phyloP scores from a whole-genome alignment of 768 basidiomycete species.

The Hygrophorus pudorinus region DNA sequence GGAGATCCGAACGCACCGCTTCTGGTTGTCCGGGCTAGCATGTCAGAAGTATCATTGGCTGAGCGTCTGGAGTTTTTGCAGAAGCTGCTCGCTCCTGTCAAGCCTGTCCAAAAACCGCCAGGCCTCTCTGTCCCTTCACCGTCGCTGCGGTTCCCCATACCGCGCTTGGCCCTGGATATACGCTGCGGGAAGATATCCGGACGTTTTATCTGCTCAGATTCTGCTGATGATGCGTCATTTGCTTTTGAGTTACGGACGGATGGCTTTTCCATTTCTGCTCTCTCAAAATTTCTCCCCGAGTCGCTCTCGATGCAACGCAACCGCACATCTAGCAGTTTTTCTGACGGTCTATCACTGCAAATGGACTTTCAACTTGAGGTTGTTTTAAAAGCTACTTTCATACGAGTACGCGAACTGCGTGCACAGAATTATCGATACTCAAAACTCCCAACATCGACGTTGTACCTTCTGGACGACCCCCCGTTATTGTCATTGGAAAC shows the following conservation, averaged over 20 bases:
- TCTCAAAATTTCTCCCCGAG: slow-evolving; percentile 28
- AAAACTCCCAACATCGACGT: neutral
- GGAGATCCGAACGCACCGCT: slow-evolving; percentile 54
- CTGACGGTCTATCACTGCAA: slow-evolving; percentile 32
- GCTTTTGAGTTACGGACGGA: slow-evolving; percentile 48
- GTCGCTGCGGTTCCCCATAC: slow-evolving; percentile 15
- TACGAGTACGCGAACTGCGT: slow-evolving; percentile 37
- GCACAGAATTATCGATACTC: slow-evolving; percentile 11
- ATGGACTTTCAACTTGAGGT: slow-evolving; percentile 33
- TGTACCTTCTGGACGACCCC: slow-evolving; percentile 28
- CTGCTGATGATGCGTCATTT: slow-evolving; percentile 28
- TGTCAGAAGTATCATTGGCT: slow-evolving; percentile 38
- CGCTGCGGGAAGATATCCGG: slow-evolving; percentile 39
- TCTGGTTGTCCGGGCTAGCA: slow-evolving; percentile 33
- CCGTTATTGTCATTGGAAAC: slow-evolving; percentile 51
- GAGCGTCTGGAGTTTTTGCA: slow-evolving; percentile 47
- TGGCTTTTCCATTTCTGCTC: slow-evolving; percentile 34
- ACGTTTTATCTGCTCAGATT: slow-evolving; percentile 40
- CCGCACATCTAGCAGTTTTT: slow-evolving; percentile 11
- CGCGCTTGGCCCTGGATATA: slow-evolving; percentile 38
- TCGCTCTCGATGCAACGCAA: slow-evolving; percentile 4
- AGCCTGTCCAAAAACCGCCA: slow-evolving; percentile 9
- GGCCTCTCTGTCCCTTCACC: slow-evolving; percentile 10
- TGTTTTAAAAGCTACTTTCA: slow-evolving; percentile 40
- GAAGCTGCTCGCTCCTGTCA: slow-evolving; percentile 22